phyloP scores from a whole-genome alignment of 208 protist species.

The Balamuthia mandrillaris region DNA sequence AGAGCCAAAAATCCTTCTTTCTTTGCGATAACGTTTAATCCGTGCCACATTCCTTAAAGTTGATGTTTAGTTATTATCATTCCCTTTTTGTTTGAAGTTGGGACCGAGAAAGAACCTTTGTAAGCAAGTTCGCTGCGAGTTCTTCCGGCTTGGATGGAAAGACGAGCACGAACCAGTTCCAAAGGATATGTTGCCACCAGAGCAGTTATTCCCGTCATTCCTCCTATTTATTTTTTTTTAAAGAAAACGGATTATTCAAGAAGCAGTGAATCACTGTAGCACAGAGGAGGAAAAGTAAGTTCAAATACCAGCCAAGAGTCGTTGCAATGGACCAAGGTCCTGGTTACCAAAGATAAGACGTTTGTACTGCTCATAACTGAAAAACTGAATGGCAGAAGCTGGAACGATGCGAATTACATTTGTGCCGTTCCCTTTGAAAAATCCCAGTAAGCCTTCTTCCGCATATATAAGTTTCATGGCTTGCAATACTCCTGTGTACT shows the following conservation, averaged over 20 bases:
- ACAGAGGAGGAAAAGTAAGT: not conserved
- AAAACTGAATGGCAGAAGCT: constrained; percentile 85
- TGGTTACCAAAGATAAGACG: constrained; percentile 42
- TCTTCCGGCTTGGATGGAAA: constrained; percentile 58
- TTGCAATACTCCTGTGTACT: no score
- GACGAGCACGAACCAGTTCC: constrained; percentile 85
- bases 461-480: no score
- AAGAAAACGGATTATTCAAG: no score
- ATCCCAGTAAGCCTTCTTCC: no score
- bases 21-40: not conserved
- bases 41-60: constrained; percentile 21
- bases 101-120: no score
- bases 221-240: no score
- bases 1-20: constrained; percentile 14
- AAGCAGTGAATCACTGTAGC: not conserved
- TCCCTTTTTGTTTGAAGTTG: no score
- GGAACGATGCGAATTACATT: constrained; percentile 89
- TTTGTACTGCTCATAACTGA: constrained; percentile 85
- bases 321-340: not conserved
- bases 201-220: constrained; percentile 82
- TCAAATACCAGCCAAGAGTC: not conserved
- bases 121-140: no score
- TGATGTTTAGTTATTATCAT: no score
- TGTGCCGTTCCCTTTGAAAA: constrained; percentile 88
- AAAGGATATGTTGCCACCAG: constrained; percentile 86